Evolutionary conservation across 768 basidiomycete species (phyloP), one percentile per base, ranked within the genome.

Genomic region (Lactifluus pinguis): DNA sequence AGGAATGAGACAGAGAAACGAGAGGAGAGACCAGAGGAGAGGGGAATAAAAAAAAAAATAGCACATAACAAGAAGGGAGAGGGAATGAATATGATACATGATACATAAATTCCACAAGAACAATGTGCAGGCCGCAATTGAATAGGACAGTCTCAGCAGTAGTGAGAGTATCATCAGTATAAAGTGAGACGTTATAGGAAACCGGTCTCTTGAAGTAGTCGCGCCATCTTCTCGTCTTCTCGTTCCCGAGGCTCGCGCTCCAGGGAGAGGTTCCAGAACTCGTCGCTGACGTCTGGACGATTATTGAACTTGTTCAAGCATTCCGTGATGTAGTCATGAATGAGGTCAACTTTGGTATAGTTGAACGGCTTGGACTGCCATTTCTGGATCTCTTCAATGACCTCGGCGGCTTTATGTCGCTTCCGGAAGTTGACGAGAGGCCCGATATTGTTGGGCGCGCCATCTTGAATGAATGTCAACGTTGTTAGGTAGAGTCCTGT

Each of bases 381-480:
- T 32, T 92, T 87, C 71, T 97, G 91, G 71, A 99, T 98, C 71
- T 98, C 94, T 64, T 86, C 85, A 67, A 99, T 92, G 67, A 98
- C 90, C 70, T 97, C 95, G n/a, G 94, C 92, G 0, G 93, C 86
- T 73, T 91, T 91, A 68, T 92, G 87, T 17, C 95, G 88, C 73
- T 99, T 99, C 69, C 86, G 84, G 76, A 98, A 98, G 76, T 98
- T 98, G 74, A 98, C 86, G 64, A 95, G 76, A 58, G 82, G 80
- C 8, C 84, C 87, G 17, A 97, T 77, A 66, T 79, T 83, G 75
- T 98, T 92, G 53, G 88, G 87, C 69, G 92, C 93, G 9, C 95
- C 97, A 67, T 98, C 97, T 73, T 97, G 92, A 70, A 97, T 95
- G 73, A 98, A 98, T n/a, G 94, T 95, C 63, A 98, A 77, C 7